Conservation (phyloP, 306 rosid species). For the Senna tora region DNA sequence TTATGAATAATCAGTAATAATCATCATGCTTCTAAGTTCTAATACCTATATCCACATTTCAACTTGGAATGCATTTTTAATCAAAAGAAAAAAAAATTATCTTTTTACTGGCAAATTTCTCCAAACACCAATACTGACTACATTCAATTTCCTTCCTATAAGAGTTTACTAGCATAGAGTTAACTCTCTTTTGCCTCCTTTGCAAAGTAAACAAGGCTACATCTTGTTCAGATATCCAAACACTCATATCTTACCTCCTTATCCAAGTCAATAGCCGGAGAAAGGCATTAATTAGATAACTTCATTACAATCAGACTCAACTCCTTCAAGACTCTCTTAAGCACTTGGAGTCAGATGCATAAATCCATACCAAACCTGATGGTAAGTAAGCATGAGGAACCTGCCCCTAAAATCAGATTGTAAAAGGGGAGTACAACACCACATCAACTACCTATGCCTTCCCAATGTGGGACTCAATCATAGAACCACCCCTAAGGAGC, state of each 20-base stretch:
- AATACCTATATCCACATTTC: background rate
- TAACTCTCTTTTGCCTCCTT: background rate
- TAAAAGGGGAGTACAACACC: too few relatives aligned
- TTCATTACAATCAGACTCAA: slow-evolving; percentile 6
- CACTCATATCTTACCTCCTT: slow-evolving; percentile 1
- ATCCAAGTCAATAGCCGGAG: slow-evolving; percentile 10
- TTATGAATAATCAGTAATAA: slow-evolving; percentile 21
- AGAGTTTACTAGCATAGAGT: background rate
- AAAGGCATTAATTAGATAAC: slow-evolving; percentile 30
- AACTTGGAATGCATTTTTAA: background rate
- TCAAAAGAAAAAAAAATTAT: background rate
- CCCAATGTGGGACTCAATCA: too few relatives aligned
- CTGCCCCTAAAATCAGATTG: too few relatives aligned
- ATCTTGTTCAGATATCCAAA: slow-evolving; percentile 17
- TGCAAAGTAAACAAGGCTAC: slow-evolving; percentile 20
- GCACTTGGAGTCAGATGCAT: background rate
- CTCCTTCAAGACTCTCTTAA: background rate
- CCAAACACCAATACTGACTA: background rate
- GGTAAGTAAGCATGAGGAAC: too few relatives aligned
- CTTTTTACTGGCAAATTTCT: background rate
- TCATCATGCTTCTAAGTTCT: background rate
- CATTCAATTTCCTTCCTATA: slow-evolving; percentile 4
- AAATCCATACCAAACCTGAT: slow-evolving; percentile 16
- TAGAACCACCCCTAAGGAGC: too few relatives aligned
- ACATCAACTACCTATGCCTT: too few relatives aligned